A percentile compares a stretch with the other conserved stretches of the same genome.
These are phyloP conservation scores for Pulveroboletus sp. DNA, from an alignment of 768 basidiomycete species.

Conservation along the genomic window DNA sequence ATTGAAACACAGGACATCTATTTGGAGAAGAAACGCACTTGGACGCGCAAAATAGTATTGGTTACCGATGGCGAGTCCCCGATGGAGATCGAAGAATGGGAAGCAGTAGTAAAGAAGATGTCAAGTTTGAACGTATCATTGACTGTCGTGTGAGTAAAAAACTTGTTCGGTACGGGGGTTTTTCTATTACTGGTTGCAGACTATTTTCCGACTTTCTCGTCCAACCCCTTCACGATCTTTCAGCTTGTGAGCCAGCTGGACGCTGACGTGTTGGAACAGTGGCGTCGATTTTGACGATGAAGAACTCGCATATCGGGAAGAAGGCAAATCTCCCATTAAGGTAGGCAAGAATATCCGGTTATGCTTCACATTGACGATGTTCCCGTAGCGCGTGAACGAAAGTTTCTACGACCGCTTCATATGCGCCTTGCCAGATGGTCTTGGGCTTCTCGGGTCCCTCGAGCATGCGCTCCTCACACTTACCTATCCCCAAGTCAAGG, in stretches of 20 bases:
- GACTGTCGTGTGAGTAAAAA: conserved; percentile 60
- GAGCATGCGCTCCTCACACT: conserved; percentile 26
- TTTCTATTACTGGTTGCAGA: background rate
- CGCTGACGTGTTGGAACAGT: conserved; percentile 36
- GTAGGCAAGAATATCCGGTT: conserved; percentile 34
- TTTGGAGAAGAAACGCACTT: conserved; percentile 67
- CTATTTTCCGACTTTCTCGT: background rate
- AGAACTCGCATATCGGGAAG: conserved; percentile 55
- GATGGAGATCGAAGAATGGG: conserved; percentile 73
- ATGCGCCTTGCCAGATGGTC: conserved; percentile 29
- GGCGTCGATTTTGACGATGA: conserved; percentile 87
- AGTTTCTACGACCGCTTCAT: conserved; percentile 54
- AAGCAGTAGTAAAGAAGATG: conserved; percentile 62
- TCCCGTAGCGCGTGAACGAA: conserved; percentile 65
- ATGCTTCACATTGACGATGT: background rate
- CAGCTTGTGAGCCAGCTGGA: background rate
- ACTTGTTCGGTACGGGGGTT: background rate
- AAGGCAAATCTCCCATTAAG: conserved; percentile 69
- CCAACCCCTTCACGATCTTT: background rate
- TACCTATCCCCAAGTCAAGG: conserved; percentile 54
- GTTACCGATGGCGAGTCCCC: conserved; percentile 82
- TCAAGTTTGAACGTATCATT: conserved; percentile 51
- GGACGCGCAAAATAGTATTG: conserved; percentile 80
- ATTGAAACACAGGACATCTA: conserved; percentile 72
- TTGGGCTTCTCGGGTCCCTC: conserved; percentile 29